These are phyloP conservation scores for Rosa lucieae DNA, from an alignment of 306 rosid species.

Conservation along the genomic window DNA sequence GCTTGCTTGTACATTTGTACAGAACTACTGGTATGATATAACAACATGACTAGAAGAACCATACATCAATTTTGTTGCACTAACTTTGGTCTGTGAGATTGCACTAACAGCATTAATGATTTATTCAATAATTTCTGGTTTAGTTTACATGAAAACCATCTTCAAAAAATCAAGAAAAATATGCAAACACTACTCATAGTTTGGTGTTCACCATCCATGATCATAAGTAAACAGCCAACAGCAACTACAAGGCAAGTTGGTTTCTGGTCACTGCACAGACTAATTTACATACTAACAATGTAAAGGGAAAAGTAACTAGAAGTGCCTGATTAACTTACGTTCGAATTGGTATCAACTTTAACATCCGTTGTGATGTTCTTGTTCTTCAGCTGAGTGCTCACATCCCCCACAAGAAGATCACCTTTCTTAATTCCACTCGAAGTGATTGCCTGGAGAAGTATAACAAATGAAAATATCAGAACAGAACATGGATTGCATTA, in stretches of 20 bases:
- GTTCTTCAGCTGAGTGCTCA: slow-evolving; percentile 80
- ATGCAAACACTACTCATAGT: neutral
- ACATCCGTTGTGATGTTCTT: slow-evolving; percentile 89
- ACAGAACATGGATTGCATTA: neutral
- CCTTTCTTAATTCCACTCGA: slow-evolving; percentile 83
- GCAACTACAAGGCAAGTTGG: neutral
- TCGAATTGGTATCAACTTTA: slow-evolving; percentile 88
- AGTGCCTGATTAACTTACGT: slow-evolving; percentile 37
- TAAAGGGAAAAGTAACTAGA: neutral
- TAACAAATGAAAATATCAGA: slow-evolving; percentile 20
- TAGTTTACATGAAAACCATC: neutral
- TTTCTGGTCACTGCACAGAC: neutral
- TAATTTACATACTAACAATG: neutral
- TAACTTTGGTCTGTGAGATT: neutral
- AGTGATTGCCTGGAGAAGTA: slow-evolving; percentile 58
- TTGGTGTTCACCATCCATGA: neutral
- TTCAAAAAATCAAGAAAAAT: neutral
- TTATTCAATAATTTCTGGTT: neutral
- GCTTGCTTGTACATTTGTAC: neutral
- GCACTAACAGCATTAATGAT: neutral
- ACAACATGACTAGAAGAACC: neutral
- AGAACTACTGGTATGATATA: neutral
- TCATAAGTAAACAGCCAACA: too few relatives aligned
- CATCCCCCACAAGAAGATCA: slow-evolving; percentile 68
- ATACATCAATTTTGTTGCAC: neutral